These are phyloP conservation scores for Trichoderma atrobrunneum DNA, from an alignment of 2,329 filamentous ascomycete genomes.

Conservation along the genomic window DNA sequence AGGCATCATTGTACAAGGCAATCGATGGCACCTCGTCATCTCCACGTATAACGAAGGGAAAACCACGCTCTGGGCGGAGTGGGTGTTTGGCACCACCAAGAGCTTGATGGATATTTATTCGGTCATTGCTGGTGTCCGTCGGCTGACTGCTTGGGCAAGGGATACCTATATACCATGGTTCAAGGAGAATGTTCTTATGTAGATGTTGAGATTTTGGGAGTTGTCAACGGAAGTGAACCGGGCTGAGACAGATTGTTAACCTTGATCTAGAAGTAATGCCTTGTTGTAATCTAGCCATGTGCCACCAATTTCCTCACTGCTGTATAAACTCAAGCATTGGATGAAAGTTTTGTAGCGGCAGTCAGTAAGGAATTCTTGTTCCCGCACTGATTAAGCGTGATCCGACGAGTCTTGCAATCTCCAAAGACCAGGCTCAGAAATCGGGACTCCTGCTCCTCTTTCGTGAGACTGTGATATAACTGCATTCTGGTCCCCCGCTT, in stretches of 20 bases:
- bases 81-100: not conserved
- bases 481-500: not conserved
- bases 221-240: not conserved
- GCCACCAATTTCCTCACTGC: too few species aligned
- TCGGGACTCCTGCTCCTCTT: too few species aligned
- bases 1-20: not conserved
- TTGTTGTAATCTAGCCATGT: not conserved
- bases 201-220: not conserved
- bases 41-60: not conserved
- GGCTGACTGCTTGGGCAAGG: not conserved
- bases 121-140: not conserved
- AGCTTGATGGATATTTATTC: conserved; percentile 17
- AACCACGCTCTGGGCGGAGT: not conserved
- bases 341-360: too few species aligned
- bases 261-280: not conserved
- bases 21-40: not conserved
- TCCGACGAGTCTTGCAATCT: too few species aligned
- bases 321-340: too few species aligned
- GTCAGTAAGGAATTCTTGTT: too few species aligned
- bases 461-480: not conserved
- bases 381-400: too few species aligned
- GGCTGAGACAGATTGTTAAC: not conserved
- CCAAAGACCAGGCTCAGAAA: too few species aligned
- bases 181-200: not conserved
- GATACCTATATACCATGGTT: not conserved